A percentile compares a stretch with the other conserved stretches of the same genome.
Evolutionary conservation across 2,329 filamentous ascomycete species (phyloP).

Genomic region (Fusarium nodosum): DNA sequence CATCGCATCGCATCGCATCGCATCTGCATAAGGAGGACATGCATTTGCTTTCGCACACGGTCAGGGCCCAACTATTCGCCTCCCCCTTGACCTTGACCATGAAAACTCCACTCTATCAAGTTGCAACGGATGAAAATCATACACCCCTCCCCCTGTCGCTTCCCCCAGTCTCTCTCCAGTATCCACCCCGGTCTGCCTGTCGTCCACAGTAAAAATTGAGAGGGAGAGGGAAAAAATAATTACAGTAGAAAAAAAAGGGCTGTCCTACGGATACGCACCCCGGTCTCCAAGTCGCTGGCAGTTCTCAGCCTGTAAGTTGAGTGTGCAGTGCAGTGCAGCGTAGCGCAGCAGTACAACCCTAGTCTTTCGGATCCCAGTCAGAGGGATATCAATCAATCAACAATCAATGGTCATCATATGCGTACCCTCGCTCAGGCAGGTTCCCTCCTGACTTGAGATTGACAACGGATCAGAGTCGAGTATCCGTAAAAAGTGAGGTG

Average conservation of each 20-base stretch:
- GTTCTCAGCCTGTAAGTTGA: conserved; percentile 18
- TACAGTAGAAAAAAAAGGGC: conserved; percentile 22
- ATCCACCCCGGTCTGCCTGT: conserved; percentile 42
- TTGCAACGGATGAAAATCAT: conserved; percentile 32
- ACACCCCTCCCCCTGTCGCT: conserved; percentile 42
- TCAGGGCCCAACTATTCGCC: conserved; percentile 37
- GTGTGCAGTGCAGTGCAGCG: conserved; percentile 5
- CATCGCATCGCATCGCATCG: background rate
- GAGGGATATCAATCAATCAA: conserved; percentile 34
- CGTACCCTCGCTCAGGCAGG: conserved; percentile 26
- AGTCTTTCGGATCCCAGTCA: conserved; percentile 40
- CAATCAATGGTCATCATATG: conserved; percentile 26
- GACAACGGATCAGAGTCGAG: conserved; percentile 33
- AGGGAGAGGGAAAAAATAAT: conserved; percentile 26
- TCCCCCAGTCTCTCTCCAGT: conserved; percentile 48
- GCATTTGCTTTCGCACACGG: conserved; percentile 26
- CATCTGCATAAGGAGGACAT: conserved; percentile 30
- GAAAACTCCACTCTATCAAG: conserved; percentile 37
- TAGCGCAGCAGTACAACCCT: conserved; percentile 13
- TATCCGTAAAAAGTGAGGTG: conserved; percentile 14
- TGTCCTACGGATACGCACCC: conserved; percentile 31
- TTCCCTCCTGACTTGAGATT: conserved; percentile 45
- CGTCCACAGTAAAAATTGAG: conserved; percentile 33
- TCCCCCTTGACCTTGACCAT: conserved; percentile 41
- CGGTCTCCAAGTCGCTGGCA: conserved; percentile 12